Evolutionary conservation across 495 filamentous ascomycete genomes (phyloP).

Genomic region (Trichodelitschia bisporula): DNA sequence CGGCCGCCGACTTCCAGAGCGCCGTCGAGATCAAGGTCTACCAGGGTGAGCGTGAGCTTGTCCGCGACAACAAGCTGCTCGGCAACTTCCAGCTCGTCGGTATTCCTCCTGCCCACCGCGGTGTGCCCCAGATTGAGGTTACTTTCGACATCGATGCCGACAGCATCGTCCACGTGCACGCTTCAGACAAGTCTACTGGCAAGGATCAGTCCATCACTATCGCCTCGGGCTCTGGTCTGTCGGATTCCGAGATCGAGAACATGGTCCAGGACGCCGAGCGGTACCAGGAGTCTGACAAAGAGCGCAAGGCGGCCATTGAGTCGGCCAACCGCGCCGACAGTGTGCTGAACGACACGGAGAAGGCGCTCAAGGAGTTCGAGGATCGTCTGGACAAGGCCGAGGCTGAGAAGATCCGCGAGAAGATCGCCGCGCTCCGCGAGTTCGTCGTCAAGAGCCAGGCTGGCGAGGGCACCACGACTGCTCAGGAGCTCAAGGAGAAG

Average conservation of each 20-base stretch:
- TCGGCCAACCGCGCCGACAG: constrained; percentile 90
- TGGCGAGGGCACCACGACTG: constrained; percentile 63
- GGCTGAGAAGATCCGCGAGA: constrained; percentile 75
- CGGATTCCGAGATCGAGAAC: constrained; percentile 72
- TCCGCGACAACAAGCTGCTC: constrained; percentile 95
- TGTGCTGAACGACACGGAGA: constrained; percentile 93
- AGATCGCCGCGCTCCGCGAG: constrained; percentile 74
- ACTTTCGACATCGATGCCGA: constrained; percentile 99
- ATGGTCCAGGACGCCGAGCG: constrained; percentile 98
- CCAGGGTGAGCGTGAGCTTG: constrained; percentile 99
- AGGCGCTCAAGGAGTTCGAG: constrained; percentile 87
- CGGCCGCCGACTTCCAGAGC: constrained; percentile 95
- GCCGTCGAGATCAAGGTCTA: constrained; percentile 99
- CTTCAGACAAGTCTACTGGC: constrained; percentile 97
- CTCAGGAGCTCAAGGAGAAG: constrained; percentile 89
- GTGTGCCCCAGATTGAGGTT: constrained; percentile 94
- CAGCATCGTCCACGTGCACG: constrained; percentile 94
- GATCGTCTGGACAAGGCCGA: constrained; percentile 93
- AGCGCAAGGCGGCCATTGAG: constrained; percentile 88
- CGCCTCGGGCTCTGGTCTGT: constrained; percentile 93
- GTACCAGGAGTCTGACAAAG: constrained; percentile 86
- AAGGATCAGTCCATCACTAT: constrained; percentile 99
- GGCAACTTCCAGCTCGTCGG: constrained; percentile 99
- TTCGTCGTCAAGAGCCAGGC: constrained; percentile 85
- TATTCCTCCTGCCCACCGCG: constrained; percentile 90